These are phyloP conservation scores for Theileria orientalis DNA, from an alignment of 169 alveolate genomes.

Conservation along the genomic window DNA sequence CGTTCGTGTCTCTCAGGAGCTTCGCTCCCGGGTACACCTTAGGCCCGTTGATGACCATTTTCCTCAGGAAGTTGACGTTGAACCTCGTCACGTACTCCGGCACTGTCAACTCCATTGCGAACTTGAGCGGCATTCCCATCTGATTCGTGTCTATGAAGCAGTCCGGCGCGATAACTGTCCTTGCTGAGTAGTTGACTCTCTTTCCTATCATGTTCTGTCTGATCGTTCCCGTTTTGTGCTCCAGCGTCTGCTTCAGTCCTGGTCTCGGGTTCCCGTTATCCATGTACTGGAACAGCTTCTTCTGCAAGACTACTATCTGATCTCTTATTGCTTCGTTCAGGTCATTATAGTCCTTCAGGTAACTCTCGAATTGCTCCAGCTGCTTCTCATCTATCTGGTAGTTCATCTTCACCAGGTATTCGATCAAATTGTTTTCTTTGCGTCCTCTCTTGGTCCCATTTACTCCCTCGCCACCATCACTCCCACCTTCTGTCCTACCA, in stretches of 20 bases:
- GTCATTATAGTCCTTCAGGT: conserved; percentile 71
- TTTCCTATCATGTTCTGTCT: conserved; percentile 98
- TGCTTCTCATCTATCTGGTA: conserved; percentile 27
- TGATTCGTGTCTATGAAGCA: conserved; percentile 95
- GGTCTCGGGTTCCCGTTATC: conserved; percentile 69
- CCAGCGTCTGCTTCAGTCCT: conserved; percentile 93
- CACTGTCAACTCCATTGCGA: conserved; percentile 90
- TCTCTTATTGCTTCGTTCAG: conserved; percentile 57
- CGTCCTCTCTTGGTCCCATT: conserved; percentile 16
- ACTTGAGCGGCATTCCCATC: conserved; percentile 93
- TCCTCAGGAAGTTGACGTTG: conserved; percentile 83
- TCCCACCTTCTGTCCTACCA: conserved; percentile 24
- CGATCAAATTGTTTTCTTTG: conserved; percentile 34
- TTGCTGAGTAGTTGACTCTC: conserved; percentile 97
- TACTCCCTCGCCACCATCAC: conserved; percentile 55
- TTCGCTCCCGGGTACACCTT: conserved; percentile 96
- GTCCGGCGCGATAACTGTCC: conserved; percentile 98
- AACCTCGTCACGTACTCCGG: conserved; percentile 92
- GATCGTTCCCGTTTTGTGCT: conserved; percentile 94
- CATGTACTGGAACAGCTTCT: conserved; percentile 36
- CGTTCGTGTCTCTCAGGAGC: conserved; percentile 74
- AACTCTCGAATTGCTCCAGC: conserved; percentile 65
- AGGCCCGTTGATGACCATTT: conserved; percentile 93
- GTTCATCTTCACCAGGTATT: conserved; percentile 21
- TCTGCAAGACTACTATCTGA: conserved; percentile 62